Base-by-base conservation (phyloP, 257 asterid species). In the Knoxia roxburghii region DNA sequence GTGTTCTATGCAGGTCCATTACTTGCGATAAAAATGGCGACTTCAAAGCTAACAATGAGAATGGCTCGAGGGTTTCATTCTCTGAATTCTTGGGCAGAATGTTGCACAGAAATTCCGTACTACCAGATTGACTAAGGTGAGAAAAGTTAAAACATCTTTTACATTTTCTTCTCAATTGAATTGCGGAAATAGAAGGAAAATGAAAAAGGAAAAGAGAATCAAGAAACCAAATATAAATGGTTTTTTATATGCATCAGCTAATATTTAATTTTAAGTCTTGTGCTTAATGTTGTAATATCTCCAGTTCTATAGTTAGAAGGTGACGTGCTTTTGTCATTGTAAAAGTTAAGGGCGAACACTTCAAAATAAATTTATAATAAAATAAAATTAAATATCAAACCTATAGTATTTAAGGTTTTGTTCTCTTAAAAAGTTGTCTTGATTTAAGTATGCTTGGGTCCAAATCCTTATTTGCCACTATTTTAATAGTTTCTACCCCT, bases 61-160 rank as follows among this genome's bases (percentile, higher is more conserved):
- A 78, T 77, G 76, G 81, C 61, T 77, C 95, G 0, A 46, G 48
- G 24, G 69, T 81, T 40, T 85, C 96, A 40, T 68, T 91, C 5
- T 86, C 96, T 0, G 96, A 86, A 33, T 91, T 78, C 71, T 86
- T 91, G 20, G 77, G 80, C 77, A 76, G 73, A 76, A 91, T 82
- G 73, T 70, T 91, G 81, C 86, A 81, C 54, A 78, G 75, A 74
- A 77, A 78, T 78, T 81, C 94, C 62, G 87, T 67, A 33, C 77
- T 84, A 0, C 93, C 87, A 73, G 79, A 14, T 79, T 91, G 2
- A 70, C 65, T 62, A 79, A 75, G 83, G 95, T 90, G 74, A 53
- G 61, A 29, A 15, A 17, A 17, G 2, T 49, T 14, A n/a, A 17
- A 20, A n/a, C n/a, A 27, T 32, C 7, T 13, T 46, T 9, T 26